Base-by-base conservation (phyloP, 805 yeast genomes). In the Yarrowia osloensis region DNA sequence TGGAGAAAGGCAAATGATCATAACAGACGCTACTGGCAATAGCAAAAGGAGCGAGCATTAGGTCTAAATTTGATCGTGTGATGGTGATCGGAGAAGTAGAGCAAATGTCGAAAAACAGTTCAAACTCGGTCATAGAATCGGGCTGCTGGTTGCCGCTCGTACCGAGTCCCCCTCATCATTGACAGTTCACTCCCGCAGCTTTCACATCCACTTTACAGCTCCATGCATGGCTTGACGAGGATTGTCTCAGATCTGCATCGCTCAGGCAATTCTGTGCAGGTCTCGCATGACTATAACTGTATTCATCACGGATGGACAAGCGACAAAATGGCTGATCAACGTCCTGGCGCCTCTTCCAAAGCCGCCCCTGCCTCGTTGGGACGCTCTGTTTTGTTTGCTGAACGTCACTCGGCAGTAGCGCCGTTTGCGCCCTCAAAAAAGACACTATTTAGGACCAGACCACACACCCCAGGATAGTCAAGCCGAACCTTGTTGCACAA, bases 231-330 rank as follows among this genome's bases (percentile, higher is more conserved):
- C 8, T 26, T 26, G 35, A 19, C 35, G 3, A 22, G 15, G 28
- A 21, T 17, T 31, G 57, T 50, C 57, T 50, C 40, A 50, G 57
- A 50, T 50, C 40, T 31, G 57, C 57, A 50, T 50, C 57, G 29
- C 57, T 50, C 57, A 50, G 26, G 57, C 40, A 33, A 50, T 31
- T 22, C 17, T 11, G 57, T 50, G 57, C 57, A 50, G 9, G 35
- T 28, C 57, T 50, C 57, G 57, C 57, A 40, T 57, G 65, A 39
- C 65, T 57, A 57, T 57, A 57, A 57, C 59, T 57, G 63, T 42
- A 40, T 22, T 15, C 11, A 19, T 2, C 11, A 19, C 8, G 6
- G n/a, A 3, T 44, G 49, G 17, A 22, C 12, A 7, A 6, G 4
- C 22, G 42, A n/a, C 42, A 2, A 3, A 6, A 17, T 15, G 40